A percentile compares a stretch with the other conserved stretches of the same genome.
Conservation (phyloP, 1,284 basidiomycete genomes). For the Trichosporon faecale region DNA sequence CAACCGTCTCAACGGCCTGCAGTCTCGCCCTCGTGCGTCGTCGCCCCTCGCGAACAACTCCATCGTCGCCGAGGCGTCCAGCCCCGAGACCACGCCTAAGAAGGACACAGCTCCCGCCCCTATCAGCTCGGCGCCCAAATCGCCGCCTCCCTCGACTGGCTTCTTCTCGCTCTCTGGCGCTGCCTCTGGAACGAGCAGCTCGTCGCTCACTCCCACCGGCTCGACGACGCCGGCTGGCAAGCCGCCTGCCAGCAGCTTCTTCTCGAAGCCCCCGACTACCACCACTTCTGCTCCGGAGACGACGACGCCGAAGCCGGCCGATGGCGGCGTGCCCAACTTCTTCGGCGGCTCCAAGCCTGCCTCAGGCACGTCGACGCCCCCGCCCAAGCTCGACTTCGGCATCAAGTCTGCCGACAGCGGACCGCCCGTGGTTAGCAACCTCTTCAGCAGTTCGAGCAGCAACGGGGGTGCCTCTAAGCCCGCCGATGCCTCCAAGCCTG, state of each 20-base stretch:
- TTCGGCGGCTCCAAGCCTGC: conserved; percentile 13
- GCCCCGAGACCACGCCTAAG: conserved; percentile 8
- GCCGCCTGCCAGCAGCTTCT: conserved; percentile 32
- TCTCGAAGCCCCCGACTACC: conserved; percentile 31
- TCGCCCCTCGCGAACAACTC: conserved; percentile 44
- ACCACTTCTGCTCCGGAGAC: conserved; percentile 20
- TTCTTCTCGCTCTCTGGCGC: conserved; percentile 28
- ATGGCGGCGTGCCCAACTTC: conserved; percentile 23
- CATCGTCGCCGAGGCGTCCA: conserved; percentile 35
- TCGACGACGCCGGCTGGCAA: conserved; percentile 30
- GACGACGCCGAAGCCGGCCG: conserved; percentile 14
- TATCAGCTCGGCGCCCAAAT: conserved; percentile 7
- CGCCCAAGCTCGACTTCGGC: conserved; percentile 37
- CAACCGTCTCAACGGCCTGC: conserved; percentile 23
- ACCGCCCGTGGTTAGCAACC: conserved; percentile 9
- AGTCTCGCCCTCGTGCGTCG: conserved; percentile 41
- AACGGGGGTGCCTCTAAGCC: conserved; percentile 9
- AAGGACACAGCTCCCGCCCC: conserved; percentile 15
- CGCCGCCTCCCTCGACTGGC: conserved; percentile 18
- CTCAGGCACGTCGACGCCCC: conserved; percentile 18
- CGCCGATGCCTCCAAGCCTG: conserved; percentile 12
- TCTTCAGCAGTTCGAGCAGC: background rate
- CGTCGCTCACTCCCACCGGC: conserved; percentile 30
- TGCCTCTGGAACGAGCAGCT: conserved; percentile 10
- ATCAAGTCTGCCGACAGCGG: conserved; percentile 21